These are phyloP conservation scores for Cutaneotrichosporon sp. DNA, from an alignment of 1,284 basidiomycete species.

Conservation along the genomic window DNA sequence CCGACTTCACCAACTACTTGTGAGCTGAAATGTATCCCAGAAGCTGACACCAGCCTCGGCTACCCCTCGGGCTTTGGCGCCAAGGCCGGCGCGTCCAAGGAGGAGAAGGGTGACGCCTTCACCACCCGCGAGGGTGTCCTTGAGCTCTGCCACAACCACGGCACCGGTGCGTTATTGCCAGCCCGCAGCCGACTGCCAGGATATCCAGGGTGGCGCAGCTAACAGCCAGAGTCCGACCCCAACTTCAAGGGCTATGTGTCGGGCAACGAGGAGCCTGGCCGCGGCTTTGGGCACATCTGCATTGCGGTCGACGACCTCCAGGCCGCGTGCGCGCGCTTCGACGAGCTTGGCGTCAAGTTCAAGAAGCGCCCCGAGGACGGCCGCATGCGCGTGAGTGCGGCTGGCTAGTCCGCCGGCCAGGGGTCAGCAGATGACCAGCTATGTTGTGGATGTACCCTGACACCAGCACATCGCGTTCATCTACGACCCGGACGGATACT, in stretches of 20 bases:
- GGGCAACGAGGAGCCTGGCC: constrained; percentile 81
- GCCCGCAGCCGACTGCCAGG: too few species aligned
- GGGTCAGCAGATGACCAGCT: too few species aligned
- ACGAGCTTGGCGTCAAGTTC: constrained; percentile 77
- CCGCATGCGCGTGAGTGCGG: constrained; percentile 70
- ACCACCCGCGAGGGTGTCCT: constrained; percentile 60
- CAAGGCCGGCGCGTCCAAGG: constrained; percentile 35
- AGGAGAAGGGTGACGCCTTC: constrained; percentile 47
- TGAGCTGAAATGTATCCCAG: background rate
- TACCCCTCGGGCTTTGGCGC: constrained; percentile 44
- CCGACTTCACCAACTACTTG: constrained; percentile 54
- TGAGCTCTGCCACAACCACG: constrained; percentile 87
- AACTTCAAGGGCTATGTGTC: constrained; percentile 75
- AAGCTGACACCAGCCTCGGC: constrained; percentile 32
- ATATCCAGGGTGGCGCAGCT: background rate
- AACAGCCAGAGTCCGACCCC: constrained; percentile 62
- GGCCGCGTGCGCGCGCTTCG: constrained; percentile 80
- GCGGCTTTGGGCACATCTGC: constrained; percentile 84
- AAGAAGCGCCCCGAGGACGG: constrained; percentile 87
- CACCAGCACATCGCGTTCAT: constrained; percentile 67
- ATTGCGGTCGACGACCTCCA: constrained; percentile 76
- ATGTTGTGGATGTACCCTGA: background rate
- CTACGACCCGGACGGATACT: constrained; percentile 76
- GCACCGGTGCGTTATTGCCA: constrained; percentile 71
- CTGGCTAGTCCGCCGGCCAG: too few species aligned